Percentiles rank a stretch among this genome's conserved stretches.
These are phyloP conservation scores for Saccharomycopsis hybrid DNA, from an alignment of 1,139 yeast species.

Conservation along the genomic window DNA sequence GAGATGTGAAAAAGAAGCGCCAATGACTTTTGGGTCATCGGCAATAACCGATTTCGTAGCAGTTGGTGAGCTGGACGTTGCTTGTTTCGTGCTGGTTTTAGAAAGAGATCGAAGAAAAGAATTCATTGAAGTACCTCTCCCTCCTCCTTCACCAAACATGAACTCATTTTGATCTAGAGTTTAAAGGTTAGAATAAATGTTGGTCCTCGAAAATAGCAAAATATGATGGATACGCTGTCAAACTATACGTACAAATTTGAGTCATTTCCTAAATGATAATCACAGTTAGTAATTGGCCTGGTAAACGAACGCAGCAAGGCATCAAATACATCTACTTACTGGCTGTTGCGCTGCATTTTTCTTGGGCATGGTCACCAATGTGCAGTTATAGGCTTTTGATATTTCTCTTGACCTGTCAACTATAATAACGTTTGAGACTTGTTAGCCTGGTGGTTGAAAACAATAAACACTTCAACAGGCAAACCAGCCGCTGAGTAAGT, in stretches of 20 bases:
- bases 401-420: no score
- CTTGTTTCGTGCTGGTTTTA: slow-evolving; percentile 12
- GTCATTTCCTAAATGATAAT: slow-evolving; percentile 9
- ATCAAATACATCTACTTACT: slow-evolving; percentile 2
- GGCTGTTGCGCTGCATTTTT: slow-evolving; percentile 1
- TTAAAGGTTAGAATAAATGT: no score
- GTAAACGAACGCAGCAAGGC: not conserved
- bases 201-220: no score
- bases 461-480: no score
- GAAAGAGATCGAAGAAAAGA: slow-evolving; percentile 52
- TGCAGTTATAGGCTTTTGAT: no score
- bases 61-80: slow-evolving; percentile 1
- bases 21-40: slow-evolving; percentile 33
- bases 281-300: not conserved
- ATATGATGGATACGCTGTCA: no score
- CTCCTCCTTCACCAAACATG: slow-evolving; percentile 62
- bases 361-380: slow-evolving; percentile 5
- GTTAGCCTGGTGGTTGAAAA: no score
- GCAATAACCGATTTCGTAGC: slow-evolving; percentile 25
- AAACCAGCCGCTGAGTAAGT: no score
- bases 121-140: slow-evolving; percentile 55
- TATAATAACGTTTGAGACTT: no score
- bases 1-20: slow-evolving; percentile 37
- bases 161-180: slow-evolving; percentile 43
- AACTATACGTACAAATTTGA: slow-evolving; percentile 15